Conservation (phyloP, 352 stramenopile genomes). For the Globisporangium apiculatum region DNA sequence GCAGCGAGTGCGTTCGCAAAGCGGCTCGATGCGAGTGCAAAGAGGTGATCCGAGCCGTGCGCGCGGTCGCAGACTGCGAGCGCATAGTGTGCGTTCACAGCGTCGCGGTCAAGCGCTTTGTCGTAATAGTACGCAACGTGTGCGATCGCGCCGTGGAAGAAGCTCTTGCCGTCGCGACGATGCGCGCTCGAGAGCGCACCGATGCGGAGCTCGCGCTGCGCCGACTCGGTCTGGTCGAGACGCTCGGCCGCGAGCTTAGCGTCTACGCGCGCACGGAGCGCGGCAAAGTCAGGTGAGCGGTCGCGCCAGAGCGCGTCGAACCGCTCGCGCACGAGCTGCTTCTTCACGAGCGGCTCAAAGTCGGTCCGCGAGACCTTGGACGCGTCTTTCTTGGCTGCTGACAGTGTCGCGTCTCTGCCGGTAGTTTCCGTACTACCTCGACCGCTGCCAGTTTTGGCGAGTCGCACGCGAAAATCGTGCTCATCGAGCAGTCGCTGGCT, state of each 20-base stretch:
- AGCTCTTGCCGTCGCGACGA: conserved; percentile 71
- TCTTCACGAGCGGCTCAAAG: conserved; percentile 79
- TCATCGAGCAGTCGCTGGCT: conserved; percentile 77
- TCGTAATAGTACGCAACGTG: conserved; percentile 84
- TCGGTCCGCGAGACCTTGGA: conserved; percentile 58
- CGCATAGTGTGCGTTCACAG: conserved; percentile 72
- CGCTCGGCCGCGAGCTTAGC: conserved; percentile 66
- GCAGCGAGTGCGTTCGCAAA: conserved; percentile 62
- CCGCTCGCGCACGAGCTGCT: conserved; percentile 64
- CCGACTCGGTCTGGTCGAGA: conserved; percentile 46
- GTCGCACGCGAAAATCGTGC: conserved; percentile 70
- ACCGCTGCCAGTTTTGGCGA: conserved; percentile 27
- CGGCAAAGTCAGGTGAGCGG: conserved; percentile 52
- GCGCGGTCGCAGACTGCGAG: conserved; percentile 53
- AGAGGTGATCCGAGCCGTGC: conserved; percentile 69
- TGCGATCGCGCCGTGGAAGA: conserved; percentile 77
- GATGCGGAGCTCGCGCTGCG: conserved; percentile 57
- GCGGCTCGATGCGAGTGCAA: conserved; percentile 52
- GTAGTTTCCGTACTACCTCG: conserved; percentile 5
- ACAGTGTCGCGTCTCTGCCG: background rate
- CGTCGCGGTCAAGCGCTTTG: conserved; percentile 43
- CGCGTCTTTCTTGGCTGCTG: conserved; percentile 49
- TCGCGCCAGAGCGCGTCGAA: conserved; percentile 57
- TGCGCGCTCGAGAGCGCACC: conserved; percentile 58
- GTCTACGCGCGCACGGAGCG: conserved; percentile 67